Evolutionary conservation across 352 stramenopile species (phyloP), one percentile per base, ranked within the genome.

Genomic region (Thalassiosira livingstoniorum): DNA sequence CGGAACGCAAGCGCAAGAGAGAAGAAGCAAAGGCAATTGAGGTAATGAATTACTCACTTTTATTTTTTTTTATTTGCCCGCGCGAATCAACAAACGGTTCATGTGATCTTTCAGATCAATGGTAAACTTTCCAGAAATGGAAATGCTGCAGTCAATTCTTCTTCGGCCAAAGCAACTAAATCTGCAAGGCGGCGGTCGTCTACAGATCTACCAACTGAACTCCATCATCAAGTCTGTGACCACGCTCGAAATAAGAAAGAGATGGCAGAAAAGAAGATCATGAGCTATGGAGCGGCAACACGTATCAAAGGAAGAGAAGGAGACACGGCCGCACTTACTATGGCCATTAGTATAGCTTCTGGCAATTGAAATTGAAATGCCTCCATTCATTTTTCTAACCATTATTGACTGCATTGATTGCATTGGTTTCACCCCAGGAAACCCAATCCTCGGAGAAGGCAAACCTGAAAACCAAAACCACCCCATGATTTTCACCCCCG

Each of bases 381-480:
- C n/a, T n/a, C n/a, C n/a, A n/a, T n/a, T n/a, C n/a, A n/a, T n/a
- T n/a, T n/a, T n/a, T n/a, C n/a, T n/a, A n/a, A n/a, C n/a, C n/a
- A n/a, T n/a, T n/a, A n/a, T n/a, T n/a, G n/a, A n/a, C n/a, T n/a
- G n/a, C n/a, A n/a, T n/a, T n/a, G n/a, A n/a, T n/a, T n/a, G n/a
- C n/a, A n/a, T n/a, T n/a, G n/a, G n/a, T n/a, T n/a, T n/a, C n/a
- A n/a, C n/a, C n/a, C 97, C 97, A 0, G 97, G 97, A 27, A 99
- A 99, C 82, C 97, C 97, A 3, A 98, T 99, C 66, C 91, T 99
- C 47, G 97, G 97, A 53, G 97, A 99, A 91, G 97, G 97, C 74
- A 99, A 99, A 83, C 97, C 97, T n/a, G 97, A 99, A 85, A 99
- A 99, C 91, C 97, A 99, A 78, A 99, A 99, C 80, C 93, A 98